phyloP scores from a whole-genome alignment of 306 rosid species.

The Cucumis cinereus region DNA sequence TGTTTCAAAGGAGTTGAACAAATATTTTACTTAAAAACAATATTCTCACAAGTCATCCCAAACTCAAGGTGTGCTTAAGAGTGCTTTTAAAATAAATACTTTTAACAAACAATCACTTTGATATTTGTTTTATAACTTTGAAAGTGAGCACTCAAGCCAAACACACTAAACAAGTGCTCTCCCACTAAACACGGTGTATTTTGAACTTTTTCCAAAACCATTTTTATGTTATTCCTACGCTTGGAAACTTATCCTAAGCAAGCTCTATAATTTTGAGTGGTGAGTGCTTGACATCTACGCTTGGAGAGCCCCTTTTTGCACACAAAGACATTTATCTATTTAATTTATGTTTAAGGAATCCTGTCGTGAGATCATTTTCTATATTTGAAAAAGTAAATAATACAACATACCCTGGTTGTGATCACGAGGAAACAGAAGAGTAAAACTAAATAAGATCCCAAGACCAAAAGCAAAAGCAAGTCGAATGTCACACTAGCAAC shows the following conservation, averaged over 20 bases:
- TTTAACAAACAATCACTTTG: not conserved
- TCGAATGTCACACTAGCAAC: constrained; percentile 96
- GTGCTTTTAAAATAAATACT: not conserved
- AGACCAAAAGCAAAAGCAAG: constrained; percentile 76
- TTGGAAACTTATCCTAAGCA: not conserved
- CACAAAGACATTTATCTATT: not conserved
- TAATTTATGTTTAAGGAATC: not conserved
- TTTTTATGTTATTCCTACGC: not conserved
- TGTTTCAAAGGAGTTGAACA: not conserved
- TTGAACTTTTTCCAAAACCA: not conserved
- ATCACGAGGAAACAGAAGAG: constrained; percentile 56
- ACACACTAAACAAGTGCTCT: not conserved
- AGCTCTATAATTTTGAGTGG: not conserved
- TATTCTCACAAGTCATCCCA: not conserved
- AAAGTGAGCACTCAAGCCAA: not conserved
- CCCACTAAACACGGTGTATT: not conserved
- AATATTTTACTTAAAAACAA: not conserved
- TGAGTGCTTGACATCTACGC: too few relatives aligned
- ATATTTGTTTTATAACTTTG: not conserved
- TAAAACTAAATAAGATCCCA: constrained; percentile 51
- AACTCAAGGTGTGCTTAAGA: not conserved
- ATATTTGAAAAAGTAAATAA: not conserved
- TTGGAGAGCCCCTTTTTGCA: not conserved
- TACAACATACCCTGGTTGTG: constrained; percentile 44
- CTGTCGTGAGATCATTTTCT: not conserved